Conservation (phyloP, 441 rosid species). For the Populus hybrid region DNA sequence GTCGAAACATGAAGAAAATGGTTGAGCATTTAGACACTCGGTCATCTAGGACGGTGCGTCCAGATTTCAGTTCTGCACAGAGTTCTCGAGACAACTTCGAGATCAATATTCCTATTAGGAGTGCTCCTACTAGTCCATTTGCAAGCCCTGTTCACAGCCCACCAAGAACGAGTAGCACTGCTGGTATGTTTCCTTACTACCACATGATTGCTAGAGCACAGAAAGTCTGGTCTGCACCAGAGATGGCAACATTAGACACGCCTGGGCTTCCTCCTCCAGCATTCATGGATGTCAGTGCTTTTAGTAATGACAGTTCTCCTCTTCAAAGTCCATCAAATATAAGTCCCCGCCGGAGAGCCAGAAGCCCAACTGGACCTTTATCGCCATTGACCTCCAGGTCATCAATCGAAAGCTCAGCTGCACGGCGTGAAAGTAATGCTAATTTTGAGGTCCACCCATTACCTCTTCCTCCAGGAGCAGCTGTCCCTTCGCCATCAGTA, state of each 20-base stretch:
- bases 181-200: slow-evolving; percentile 40
- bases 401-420: slow-evolving; percentile 36
- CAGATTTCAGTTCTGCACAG: slow-evolving; percentile 27
- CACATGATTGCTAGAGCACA: slow-evolving; percentile 43
- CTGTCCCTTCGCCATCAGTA: slow-evolving; percentile 36
- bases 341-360: slow-evolving; percentile 47
- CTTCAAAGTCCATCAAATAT: slow-evolving; percentile 59
- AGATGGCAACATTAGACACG: slow-evolving; percentile 51
- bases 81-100: slow-evolving; percentile 34
- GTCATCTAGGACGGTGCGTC: slow-evolving; percentile 21
- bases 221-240: slow-evolving; percentile 85
- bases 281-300: slow-evolving; percentile 42
- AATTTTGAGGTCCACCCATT: slow-evolving; percentile 61
- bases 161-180: slow-evolving; percentile 32
- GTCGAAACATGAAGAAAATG: slow-evolving; percentile 31
- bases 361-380: slow-evolving; percentile 49
- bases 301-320: slow-evolving; percentile 67
- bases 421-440: slow-evolving; percentile 39
- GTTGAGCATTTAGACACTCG: slow-evolving; percentile 36
- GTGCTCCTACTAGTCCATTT: slow-evolving; percentile 65
- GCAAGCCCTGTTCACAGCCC: slow-evolving; percentile 64
- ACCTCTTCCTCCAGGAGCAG: slow-evolving; percentile 93
- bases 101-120: slow-evolving; percentile 50
- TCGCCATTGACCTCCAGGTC: slow-evolving; percentile 52
- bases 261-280: slow-evolving; percentile 65